Base-by-base conservation (phyloP, 768 basidiomycete genomes). In the Suillus spraguei region DNA sequence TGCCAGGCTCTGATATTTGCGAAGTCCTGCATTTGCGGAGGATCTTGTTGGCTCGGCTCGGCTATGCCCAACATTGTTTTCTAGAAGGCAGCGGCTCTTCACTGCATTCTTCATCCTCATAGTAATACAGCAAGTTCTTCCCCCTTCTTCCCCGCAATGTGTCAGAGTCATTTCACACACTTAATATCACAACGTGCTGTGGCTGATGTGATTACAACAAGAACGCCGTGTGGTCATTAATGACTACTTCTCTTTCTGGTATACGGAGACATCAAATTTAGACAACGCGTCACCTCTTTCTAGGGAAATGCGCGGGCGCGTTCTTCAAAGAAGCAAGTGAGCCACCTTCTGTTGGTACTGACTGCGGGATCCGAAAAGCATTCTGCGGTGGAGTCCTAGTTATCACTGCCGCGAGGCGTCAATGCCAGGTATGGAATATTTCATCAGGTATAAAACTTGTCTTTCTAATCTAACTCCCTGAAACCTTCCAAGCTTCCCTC, bases 91-190 rank as follows among this genome's bases (percentile, higher is more conserved):
- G 38, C 16, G 38, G 17, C 33, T 11, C 39, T 39, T 50, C 55
- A 39, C 55, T 28, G 55, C 55, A 38, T 58, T 28, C 52, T 4
- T 35, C 32, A 11, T 11, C 16, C 16, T 28, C 38, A 11, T 28
- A 28, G 38, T 2, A 39, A 10, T 67, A 75, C 72, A 75, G 72
- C 74, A 73, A 68, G 54, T 53, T 17, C 9, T 13, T 49, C 2
- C 17, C 28, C 46, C 28, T 55, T 16, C 22, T 39, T 49, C 3
- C 22, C 28, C 49, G 44, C 59, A 63, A 17, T 59, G 65, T 61
- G 53, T 22, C 58, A 59, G 28, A 32, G 24, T 24, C 49, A 36
- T 14, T 59, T 62, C 54, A n/a, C 39, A 60, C 61, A 59, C 41
- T 10, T 7, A 58, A 36, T 0, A 42, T 58, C 24, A 63, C 41